These are phyloP conservation scores for Anthracocystis walkeri DNA, from an alignment of 1,284 basidiomycete genomes.

Conservation along the genomic window DNA sequence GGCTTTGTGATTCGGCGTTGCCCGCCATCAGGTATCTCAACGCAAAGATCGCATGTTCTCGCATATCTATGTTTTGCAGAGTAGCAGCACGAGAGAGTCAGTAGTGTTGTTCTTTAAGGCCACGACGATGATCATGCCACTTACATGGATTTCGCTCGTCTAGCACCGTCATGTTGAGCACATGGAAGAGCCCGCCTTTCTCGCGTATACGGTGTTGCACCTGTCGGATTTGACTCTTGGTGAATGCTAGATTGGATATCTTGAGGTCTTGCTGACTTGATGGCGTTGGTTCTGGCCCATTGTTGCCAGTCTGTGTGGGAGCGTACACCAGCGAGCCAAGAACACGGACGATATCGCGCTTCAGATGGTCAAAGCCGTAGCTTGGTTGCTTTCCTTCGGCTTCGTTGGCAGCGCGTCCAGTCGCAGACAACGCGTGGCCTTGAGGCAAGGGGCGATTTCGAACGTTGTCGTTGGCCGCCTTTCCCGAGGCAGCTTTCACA, in stretches of 20 bases:
- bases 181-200: slow-evolving; percentile 57
- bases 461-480: neutral
- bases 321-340: slow-evolving; percentile 48
- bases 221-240: slow-evolving; percentile 25
- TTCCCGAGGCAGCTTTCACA: neutral
- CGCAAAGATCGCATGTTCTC: slow-evolving; percentile 66
- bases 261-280: neutral
- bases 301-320: slow-evolving; percentile 1
- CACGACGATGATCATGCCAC: slow-evolving; percentile 9
- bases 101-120: neutral
- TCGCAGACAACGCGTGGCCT: slow-evolving; percentile 52
- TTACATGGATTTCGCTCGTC: slow-evolving; percentile 63
- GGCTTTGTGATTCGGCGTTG: slow-evolving; percentile 57
- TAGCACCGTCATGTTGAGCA: slow-evolving; percentile 62
- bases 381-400: slow-evolving; percentile 12
- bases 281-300: neutral
- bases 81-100: neutral
- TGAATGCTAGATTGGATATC: slow-evolving; percentile 1
- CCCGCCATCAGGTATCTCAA: slow-evolving; percentile 59
- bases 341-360: slow-evolving; percentile 59
- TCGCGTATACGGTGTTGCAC: slow-evolving; percentile 62
- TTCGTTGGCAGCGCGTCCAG: slow-evolving; percentile 32
- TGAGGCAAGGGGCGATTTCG: slow-evolving; percentile 22
- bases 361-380: slow-evolving; percentile 55
- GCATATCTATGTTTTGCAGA: slow-evolving; percentile 50